Evolutionary conservation across 2,329 filamentous ascomycete species (phyloP).

Genomic region (Hyphodiscus sp.): DNA sequence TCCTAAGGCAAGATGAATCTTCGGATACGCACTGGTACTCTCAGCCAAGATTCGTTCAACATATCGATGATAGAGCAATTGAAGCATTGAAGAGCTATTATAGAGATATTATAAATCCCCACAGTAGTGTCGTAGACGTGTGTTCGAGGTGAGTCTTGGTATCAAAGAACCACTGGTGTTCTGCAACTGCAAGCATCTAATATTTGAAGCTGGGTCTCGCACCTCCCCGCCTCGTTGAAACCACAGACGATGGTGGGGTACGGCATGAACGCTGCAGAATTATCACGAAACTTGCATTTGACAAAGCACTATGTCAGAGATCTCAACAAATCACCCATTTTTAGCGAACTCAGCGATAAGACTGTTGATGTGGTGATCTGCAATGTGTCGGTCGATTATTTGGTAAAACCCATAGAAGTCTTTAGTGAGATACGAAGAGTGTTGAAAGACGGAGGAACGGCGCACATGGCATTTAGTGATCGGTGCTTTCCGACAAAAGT

Average conservation of each 20-base stretch:
- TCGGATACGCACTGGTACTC: conserved; percentile 22
- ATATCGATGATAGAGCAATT: conserved; percentile 46
- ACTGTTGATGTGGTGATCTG: conserved; percentile 41
- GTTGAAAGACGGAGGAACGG: conserved; percentile 36
- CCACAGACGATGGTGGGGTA: conserved; percentile 34
- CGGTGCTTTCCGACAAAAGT: conserved; percentile 49
- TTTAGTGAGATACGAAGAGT: conserved; percentile 35
- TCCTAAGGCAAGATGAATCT: conserved; percentile 18
- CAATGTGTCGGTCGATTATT: conserved; percentile 46
- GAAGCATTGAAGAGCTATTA: conserved; percentile 40
- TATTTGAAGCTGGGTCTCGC: conserved; percentile 31
- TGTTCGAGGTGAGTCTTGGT: conserved; percentile 35
- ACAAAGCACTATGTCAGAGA: conserved; percentile 34
- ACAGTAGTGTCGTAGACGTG: conserved; percentile 40
- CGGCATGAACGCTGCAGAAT: conserved; percentile 42
- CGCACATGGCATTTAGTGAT: conserved; percentile 46
- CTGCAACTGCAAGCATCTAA: not conserved
- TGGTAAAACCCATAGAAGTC: conserved; percentile 39
- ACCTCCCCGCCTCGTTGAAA: conserved; percentile 28
- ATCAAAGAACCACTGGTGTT: not conserved
- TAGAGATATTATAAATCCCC: conserved; percentile 33
- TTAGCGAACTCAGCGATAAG: conserved; percentile 15
- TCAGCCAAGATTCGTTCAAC: conserved; percentile 44
- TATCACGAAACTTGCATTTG: conserved; percentile 36
- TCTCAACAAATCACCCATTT: conserved; percentile 33